phyloP scores from a whole-genome alignment of 257 asterid species.

The Solanum gandarillasii region DNA sequence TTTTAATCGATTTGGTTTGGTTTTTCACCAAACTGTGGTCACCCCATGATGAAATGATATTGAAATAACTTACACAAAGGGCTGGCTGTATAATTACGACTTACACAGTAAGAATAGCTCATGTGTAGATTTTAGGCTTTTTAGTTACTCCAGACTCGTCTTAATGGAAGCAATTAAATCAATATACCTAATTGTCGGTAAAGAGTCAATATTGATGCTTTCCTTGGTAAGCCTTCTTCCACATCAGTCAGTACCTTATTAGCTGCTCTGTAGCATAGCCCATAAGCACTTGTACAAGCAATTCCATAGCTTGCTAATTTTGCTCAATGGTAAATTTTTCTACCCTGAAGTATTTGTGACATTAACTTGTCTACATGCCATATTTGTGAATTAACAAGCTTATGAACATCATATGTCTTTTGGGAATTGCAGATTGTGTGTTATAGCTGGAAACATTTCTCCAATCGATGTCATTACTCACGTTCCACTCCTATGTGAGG shows the following conservation, averaged over 20 bases:
- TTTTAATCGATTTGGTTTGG: neutral
- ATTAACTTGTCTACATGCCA: neutral
- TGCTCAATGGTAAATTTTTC: neutral
- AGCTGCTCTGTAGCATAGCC: neutral
- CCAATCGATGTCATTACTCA: constrained; percentile 92
- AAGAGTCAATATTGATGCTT: neutral
- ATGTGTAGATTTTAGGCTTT: neutral
- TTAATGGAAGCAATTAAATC: neutral
- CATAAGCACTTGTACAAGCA: neutral
- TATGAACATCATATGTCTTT: neutral
- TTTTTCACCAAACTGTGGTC: neutral
- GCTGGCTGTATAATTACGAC: neutral
- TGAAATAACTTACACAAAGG: neutral
- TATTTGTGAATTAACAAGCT: neutral
- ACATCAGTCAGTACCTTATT: neutral
- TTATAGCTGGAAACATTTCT: constrained; percentile 91
- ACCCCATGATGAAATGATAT: neutral
- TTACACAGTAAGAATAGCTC: neutral
- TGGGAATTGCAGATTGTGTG: constrained; percentile 55
- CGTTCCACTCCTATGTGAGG: constrained; percentile 81
- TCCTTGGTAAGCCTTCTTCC: neutral
- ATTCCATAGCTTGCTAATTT: neutral
- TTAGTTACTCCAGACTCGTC: neutral
- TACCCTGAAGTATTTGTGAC: neutral
- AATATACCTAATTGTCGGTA: neutral